phyloP scores from a whole-genome alignment of 192 early-diverging fungal genomes.

The Phlyctochytrium planicorne region DNA sequence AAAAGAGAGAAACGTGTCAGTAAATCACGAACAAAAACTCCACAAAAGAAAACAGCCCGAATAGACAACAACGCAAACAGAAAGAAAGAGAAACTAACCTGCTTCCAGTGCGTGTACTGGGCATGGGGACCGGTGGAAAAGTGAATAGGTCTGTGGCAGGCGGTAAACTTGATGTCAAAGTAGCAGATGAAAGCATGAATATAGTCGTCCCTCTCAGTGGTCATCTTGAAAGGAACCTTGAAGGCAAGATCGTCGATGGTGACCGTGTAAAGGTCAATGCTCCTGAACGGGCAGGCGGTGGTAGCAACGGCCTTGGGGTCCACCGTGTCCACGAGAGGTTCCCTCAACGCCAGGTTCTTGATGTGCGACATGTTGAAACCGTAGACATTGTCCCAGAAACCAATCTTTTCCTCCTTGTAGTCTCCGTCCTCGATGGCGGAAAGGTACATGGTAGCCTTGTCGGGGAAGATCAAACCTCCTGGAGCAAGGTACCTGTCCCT shows the following conservation, averaged over 20 bases:
- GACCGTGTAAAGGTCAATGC: conserved; percentile 84
- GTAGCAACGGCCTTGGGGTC: conserved; percentile 82
- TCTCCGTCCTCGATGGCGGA: conserved; percentile 93
- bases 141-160: conserved; percentile 82
- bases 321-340: conserved; percentile 96
- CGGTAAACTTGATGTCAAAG: conserved; percentile 96
- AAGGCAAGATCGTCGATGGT: conserved; percentile 86
- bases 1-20: background rate
- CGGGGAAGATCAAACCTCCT: conserved; percentile 89
- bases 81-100: conserved; percentile 47
- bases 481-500: conserved; percentile 88
- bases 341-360: conserved; percentile 79
- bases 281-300: conserved; percentile 72
- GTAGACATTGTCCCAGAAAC: conserved; percentile 93
- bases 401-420: conserved; percentile 88
- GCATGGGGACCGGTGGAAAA: conserved; percentile 78
- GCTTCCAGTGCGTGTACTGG: conserved; percentile 99
- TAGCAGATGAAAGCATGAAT: conserved; percentile 91
- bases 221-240: conserved; percentile 76
- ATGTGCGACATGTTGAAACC: conserved; percentile 97
- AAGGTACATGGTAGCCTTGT: conserved; percentile 84
- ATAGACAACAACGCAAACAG: conserved; percentile 6
- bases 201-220: conserved; percentile 76
- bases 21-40: background rate
- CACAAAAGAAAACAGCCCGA: background rate